A percentile compares a stretch with the other conserved stretches of the same genome.
These are phyloP conservation scores for Penicillium sp. DNA, from an alignment of 2,329 filamentous ascomycete species.

Conservation along the genomic window DNA sequence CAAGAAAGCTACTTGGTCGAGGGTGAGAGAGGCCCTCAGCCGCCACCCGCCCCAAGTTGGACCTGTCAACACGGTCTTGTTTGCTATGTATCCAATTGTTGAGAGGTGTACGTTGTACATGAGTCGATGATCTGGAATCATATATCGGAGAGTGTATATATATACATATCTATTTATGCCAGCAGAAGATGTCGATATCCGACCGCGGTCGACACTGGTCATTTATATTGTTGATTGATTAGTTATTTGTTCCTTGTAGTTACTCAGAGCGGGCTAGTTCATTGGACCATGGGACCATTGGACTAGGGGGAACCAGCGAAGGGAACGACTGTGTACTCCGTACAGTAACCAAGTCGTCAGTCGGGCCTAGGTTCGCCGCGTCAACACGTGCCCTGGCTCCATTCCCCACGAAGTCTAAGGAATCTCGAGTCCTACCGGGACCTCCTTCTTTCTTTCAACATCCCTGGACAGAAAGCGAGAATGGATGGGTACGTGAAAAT, in stretches of 20 bases:
- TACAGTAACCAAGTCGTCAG: not conserved
- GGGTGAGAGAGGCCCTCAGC: not conserved
- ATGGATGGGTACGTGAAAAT: constrained; percentile 40
- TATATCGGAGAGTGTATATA: not conserved
- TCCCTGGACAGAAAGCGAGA: constrained; percentile 1
- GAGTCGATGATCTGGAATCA: not conserved
- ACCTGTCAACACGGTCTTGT: not conserved
- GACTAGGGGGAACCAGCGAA: not conserved
- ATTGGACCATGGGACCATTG: not conserved
- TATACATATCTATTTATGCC: not conserved
- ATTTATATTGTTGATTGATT: not conserved
- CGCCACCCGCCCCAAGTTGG: constrained; percentile 11
- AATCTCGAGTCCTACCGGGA: not conserved
- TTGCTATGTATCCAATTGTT: not conserved
- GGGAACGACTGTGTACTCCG: too few species aligned
- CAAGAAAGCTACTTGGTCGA: constrained; percentile 10
- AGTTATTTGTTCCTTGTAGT: not conserved
- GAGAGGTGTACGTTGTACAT: too few species aligned
- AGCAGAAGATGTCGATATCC: not conserved
- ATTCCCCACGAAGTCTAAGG: constrained; percentile 14
- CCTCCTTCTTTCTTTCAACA: constrained; percentile 4
- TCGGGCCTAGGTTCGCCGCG: constrained; percentile 13
- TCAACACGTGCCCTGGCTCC: constrained; percentile 24
- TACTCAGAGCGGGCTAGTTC: not conserved
- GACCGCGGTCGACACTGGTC: not conserved